Conservation (phyloP, 2,329 filamentous ascomycete genomes). For the Aspergillus ochraceoroseus region DNA sequence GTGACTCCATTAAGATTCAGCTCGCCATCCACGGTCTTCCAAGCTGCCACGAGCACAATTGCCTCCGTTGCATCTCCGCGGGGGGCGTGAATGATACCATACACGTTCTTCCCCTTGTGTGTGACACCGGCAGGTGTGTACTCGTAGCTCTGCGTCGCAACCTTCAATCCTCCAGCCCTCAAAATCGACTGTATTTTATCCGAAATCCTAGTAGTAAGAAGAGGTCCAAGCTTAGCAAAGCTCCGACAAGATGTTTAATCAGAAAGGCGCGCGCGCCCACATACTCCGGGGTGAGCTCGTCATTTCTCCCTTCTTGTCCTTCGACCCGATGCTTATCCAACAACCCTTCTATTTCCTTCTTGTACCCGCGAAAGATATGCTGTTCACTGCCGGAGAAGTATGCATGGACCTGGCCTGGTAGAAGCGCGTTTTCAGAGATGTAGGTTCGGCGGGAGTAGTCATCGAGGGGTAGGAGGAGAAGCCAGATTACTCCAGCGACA, state of each 20-base stretch:
- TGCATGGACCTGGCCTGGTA: slow-evolving; percentile 94
- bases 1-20: slow-evolving; percentile 84
- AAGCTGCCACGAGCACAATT: slow-evolving; percentile 84
- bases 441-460: slow-evolving; percentile 90
- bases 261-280: slow-evolving; percentile 11
- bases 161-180: slow-evolving; percentile 74
- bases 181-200: slow-evolving; percentile 71
- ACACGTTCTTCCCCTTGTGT: slow-evolving; percentile 80
- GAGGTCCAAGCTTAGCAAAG: slow-evolving; percentile 18
- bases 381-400: slow-evolving; percentile 97
- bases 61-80: slow-evolving; percentile 95
- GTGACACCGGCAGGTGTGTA: slow-evolving; percentile 72
- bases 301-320: slow-evolving; percentile 11
- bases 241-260: neutral
- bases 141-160: slow-evolving; percentile 79
- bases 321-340: slow-evolving; percentile 21
- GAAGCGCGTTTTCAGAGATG: slow-evolving; percentile 92
- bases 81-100: slow-evolving; percentile 87
- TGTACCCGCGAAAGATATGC: slow-evolving; percentile 85
- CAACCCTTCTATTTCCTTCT: slow-evolving; percentile 67
- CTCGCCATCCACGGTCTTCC: slow-evolving; percentile 72
- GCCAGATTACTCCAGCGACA: slow-evolving; percentile 78
- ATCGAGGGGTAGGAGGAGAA: slow-evolving; percentile 82
- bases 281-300: slow-evolving; percentile 29
- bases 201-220: slow-evolving; percentile 47